These are phyloP conservation scores for Tolypocladium inflatum DNA, from an alignment of 2,329 filamentous ascomycete species.

Conservation along the genomic window DNA sequence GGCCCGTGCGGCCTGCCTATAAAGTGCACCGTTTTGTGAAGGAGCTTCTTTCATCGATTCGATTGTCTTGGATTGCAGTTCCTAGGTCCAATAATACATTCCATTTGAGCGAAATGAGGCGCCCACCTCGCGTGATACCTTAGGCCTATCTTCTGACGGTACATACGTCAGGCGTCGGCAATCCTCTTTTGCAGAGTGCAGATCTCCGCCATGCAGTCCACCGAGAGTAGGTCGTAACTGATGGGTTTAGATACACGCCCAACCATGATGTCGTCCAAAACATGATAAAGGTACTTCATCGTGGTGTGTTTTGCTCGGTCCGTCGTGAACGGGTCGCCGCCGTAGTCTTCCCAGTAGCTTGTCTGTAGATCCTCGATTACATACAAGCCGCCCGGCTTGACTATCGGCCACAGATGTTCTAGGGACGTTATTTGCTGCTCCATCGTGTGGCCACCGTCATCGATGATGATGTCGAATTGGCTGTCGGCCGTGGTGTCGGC, in stretches of 20 bases:
- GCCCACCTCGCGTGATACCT: neutral
- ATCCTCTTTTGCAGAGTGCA: conserved; percentile 17
- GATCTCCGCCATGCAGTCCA: conserved; percentile 20
- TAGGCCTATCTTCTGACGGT: neutral
- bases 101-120: neutral
- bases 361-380: conserved; percentile 24
- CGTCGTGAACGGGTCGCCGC: conserved; percentile 12
- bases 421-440: conserved; percentile 25
- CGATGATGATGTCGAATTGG: conserved; percentile 28
- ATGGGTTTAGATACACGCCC: conserved; percentile 10
- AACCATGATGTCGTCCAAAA: conserved; percentile 15
- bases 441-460: conserved; percentile 29
- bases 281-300: conserved; percentile 15
- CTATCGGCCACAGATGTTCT: conserved; percentile 22
- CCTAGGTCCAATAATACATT: neutral
- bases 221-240: conserved; percentile 13
- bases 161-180: neutral
- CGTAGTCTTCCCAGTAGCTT: conserved; percentile 14
- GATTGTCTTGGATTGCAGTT: neutral
- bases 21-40: conserved; percentile 61
- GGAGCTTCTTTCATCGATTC: neutral
- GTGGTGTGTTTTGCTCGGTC: conserved; percentile 14
- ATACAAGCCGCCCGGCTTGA: conserved; percentile 25
- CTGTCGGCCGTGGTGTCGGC: conserved; percentile 16
- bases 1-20: conserved; percentile 69